A percentile compares a stretch with the other conserved stretches of the same genome.
Conservation (phyloP, 148 eudicot species). For the Euryodendron excelsum region DNA sequence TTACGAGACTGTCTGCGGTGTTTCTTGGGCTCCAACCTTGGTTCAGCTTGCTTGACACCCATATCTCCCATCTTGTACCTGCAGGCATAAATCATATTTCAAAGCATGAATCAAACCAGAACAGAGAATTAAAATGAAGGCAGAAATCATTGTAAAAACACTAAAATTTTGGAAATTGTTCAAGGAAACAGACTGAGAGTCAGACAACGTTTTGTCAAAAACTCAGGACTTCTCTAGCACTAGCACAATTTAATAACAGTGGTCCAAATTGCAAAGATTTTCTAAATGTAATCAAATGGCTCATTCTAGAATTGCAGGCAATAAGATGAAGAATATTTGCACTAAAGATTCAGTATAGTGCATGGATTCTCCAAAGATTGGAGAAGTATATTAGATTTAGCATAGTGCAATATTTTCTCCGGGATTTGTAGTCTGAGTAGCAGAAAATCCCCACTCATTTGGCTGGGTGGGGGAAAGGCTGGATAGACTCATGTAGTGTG, state of each 20-base stretch:
- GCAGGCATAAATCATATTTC: constrained; percentile 10
- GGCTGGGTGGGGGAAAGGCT: too few species aligned
- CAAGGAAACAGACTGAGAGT: background rate
- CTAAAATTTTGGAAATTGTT: background rate
- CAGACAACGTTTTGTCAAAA: background rate
- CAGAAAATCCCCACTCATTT: too few species aligned
- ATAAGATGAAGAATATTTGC: background rate
- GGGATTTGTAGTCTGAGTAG: background rate
- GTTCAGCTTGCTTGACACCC: constrained; percentile 76
- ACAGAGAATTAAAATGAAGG: background rate
- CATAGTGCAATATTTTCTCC: background rate
- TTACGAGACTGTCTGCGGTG: constrained; percentile 84
- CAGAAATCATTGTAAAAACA: background rate
- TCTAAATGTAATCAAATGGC: background rate
- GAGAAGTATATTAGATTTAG: background rate
- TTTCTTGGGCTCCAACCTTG: constrained; percentile 71
- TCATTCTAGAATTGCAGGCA: background rate
- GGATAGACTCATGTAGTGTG: too few species aligned
- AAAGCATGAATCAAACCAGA: background rate
- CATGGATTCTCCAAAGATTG: background rate
- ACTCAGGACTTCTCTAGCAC: background rate
- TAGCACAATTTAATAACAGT: background rate
- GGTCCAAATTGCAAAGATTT: background rate
- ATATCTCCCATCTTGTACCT: constrained; percentile 68
- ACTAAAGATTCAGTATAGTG: background rate